Conservation (phyloP, 1,139 yeast genomes). For the Magnusiomyces suaveolens region DNA sequence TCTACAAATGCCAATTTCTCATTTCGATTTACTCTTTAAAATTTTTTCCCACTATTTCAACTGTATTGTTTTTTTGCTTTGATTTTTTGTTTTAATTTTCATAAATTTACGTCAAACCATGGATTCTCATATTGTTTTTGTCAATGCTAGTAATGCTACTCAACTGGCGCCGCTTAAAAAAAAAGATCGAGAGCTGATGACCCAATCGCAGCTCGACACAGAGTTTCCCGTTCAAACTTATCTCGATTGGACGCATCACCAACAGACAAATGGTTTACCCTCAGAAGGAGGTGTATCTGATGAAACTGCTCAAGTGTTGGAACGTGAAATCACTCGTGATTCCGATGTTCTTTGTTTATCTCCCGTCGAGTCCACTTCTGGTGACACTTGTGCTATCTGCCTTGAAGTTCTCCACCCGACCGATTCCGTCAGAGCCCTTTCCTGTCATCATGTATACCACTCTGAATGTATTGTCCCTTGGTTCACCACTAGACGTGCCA, state of each 20-base stretch:
- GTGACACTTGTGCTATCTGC: slow-evolving; percentile 74
- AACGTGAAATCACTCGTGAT: not conserved
- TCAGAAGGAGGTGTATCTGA: slow-evolving; percentile 23
- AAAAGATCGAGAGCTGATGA: slow-evolving; percentile 28
- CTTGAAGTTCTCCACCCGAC: slow-evolving; percentile 56
- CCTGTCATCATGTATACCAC: slow-evolving; percentile 80
- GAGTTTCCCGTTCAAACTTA: slow-evolving; percentile 60
- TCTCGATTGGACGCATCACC: slow-evolving; percentile 26
- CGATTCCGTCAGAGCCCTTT: slow-evolving; percentile 59
- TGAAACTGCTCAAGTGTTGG: slow-evolving; percentile 7
- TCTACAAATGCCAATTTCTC: too few relatives aligned
- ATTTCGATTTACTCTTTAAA: too few relatives aligned
- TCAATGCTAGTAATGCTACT: not conserved
- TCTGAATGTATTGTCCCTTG: slow-evolving; percentile 72
- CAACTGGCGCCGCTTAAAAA: not conserved
- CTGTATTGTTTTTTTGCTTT: not conserved
- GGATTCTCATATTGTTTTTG: not conserved
- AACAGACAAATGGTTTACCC: slow-evolving; percentile 20
- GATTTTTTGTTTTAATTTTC: too few relatives aligned
- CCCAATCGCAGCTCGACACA: slow-evolving; percentile 52
- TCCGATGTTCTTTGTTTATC: not conserved
- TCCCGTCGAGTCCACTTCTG: slow-evolving; percentile 18
- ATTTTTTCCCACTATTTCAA: not conserved
- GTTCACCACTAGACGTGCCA: slow-evolving; percentile 64
- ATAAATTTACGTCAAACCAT: not conserved